These are phyloP conservation scores for Erodium trifolium DNA, from an alignment of 441 rosid species.

Conservation along the genomic window DNA sequence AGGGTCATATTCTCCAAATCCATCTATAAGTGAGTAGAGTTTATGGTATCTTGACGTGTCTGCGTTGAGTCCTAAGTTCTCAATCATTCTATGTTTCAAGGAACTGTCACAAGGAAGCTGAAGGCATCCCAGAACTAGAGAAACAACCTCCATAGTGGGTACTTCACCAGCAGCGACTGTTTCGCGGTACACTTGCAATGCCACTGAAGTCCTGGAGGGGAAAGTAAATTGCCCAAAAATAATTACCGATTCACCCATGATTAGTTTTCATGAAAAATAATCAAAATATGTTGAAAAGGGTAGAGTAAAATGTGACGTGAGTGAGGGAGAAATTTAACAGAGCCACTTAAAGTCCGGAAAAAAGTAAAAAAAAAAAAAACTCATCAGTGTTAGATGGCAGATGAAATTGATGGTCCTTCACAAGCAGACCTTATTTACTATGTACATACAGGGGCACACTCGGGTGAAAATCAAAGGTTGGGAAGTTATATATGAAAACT, in stretches of 20 bases:
- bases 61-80: slow-evolving; percentile 46
- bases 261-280: no score
- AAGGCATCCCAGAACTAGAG: slow-evolving; percentile 80
- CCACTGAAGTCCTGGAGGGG: slow-evolving; percentile 54
- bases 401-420: no score
- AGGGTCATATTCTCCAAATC: slow-evolving; percentile 93
- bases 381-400: no score
- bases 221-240: slow-evolving; percentile 2
- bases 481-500: no score
- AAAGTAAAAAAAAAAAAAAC: neutral
- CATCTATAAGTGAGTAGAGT: slow-evolving; percentile 65
- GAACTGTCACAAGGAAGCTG: slow-evolving; percentile 61
- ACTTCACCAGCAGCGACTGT: slow-evolving; percentile 45
- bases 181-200: slow-evolving; percentile 65
- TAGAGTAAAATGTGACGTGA: neutral
- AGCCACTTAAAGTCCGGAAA: neutral
- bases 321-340: neutral
- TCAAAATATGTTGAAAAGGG: no score
- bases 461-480: no score
- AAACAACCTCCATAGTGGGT: slow-evolving; percentile 68
- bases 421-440: no score
- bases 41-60: slow-evolving; percentile 44
- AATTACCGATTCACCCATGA: no score
- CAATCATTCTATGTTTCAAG: slow-evolving; percentile 52
- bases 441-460: no score